Evolutionary conservation across 2,329 filamentous ascomycete species (phyloP).

Genomic region (Sclerotinia subarctica): DNA sequence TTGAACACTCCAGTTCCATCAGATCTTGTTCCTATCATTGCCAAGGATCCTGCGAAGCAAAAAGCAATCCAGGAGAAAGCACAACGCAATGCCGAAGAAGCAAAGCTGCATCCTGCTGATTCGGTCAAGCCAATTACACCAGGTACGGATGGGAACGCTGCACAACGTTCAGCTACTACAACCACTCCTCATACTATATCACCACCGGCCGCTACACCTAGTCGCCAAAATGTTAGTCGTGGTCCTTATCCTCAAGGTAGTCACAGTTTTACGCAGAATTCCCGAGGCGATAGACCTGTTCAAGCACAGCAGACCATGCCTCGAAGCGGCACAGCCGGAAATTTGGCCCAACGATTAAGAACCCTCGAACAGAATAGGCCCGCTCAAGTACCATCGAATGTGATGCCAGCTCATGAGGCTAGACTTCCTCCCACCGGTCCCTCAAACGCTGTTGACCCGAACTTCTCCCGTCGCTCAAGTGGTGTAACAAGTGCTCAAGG

Average conservation of each 20-base stretch:
- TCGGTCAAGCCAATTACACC: conserved; percentile 46
- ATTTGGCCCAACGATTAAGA: conserved; percentile 33
- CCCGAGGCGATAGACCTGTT: conserved; percentile 32
- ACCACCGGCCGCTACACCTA: conserved; percentile 29
- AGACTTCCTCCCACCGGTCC: conserved; percentile 74
- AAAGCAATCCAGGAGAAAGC: conserved; percentile 89
- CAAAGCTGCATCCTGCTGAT: conserved; percentile 46
- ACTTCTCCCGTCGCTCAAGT: conserved; percentile 53
- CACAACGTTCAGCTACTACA: conserved; percentile 42
- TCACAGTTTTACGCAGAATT: conserved; percentile 40
- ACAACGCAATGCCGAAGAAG: conserved; percentile 68
- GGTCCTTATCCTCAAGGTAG: conserved; percentile 44
- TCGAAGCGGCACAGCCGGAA: conserved; percentile 28
- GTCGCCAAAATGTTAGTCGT: conserved; percentile 35
- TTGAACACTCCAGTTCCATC: conserved; percentile 86
- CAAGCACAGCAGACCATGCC: conserved; percentile 32
- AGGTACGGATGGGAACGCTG: conserved; percentile 44
- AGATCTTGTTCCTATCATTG: conserved; percentile 90
- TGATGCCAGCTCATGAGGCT: conserved; percentile 49
- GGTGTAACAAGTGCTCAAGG: conserved; percentile 51
- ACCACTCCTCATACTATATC: conserved; percentile 45
- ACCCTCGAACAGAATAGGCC: conserved; percentile 35
- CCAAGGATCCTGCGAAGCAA: conserved; percentile 94
- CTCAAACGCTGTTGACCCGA: conserved; percentile 52
- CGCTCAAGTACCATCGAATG: conserved; percentile 26